These are phyloP conservation scores for Komagataella kurtzmanii DNA, from an alignment of 805 yeast genomes.

Conservation along the genomic window DNA sequence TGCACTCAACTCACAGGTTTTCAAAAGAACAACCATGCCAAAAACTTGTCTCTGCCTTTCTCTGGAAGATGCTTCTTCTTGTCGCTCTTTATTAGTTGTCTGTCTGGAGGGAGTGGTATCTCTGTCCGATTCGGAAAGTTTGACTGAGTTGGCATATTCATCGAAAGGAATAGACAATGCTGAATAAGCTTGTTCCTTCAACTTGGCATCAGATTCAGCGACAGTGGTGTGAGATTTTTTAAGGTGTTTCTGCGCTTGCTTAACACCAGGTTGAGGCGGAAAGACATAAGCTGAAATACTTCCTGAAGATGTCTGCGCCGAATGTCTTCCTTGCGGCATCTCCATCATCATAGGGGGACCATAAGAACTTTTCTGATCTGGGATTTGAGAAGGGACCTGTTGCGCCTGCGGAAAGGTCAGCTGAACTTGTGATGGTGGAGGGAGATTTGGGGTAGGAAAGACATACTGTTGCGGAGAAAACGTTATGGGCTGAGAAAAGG, in stretches of 20 bases:
- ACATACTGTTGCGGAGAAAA: conserved; percentile 1
- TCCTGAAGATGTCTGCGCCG: conserved; percentile 15
- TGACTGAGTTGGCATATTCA: conserved; percentile 21
- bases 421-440: not conserved
- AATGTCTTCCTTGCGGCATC: conserved; percentile 18
- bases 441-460: not conserved
- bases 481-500: not conserved
- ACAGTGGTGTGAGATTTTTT: not conserved
- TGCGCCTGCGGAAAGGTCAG: not conserved
- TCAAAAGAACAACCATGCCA: conserved; percentile 71
- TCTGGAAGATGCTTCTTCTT: conserved; percentile 5
- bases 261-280: not conserved
- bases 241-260: not conserved
- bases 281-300: conserved; percentile 12
- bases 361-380: conserved; percentile 2
- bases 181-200: conserved; percentile 22
- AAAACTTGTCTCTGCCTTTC: conserved; percentile 64
- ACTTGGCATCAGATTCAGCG: conserved; percentile 14
- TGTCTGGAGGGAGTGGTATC: conserved; percentile 3
- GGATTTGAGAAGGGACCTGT: not conserved
- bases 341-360: conserved; percentile 4
- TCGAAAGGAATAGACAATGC: conserved; percentile 19
- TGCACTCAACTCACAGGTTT: conserved; percentile 37
- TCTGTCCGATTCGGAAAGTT: conserved; percentile 15
- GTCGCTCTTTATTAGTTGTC: conserved; percentile 8